phyloP scores from a whole-genome alignment of 768 basidiomycete genomes.

The Suillus cothurnatus region DNA sequence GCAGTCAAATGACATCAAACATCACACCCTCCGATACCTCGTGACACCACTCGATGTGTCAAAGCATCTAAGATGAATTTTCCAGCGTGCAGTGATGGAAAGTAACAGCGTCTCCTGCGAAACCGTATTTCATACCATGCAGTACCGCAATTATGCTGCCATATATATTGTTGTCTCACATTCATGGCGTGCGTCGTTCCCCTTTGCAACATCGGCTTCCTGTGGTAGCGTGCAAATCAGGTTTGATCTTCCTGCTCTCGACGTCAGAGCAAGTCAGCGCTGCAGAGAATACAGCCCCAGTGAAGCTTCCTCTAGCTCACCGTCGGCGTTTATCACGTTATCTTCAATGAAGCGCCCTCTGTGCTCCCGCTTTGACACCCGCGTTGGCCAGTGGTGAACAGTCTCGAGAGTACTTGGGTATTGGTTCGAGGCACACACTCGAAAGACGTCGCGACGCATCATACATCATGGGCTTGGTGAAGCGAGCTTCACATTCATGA shows the following conservation, averaged over 20 bases:
- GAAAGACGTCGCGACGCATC: not conserved
- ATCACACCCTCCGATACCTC: not conserved
- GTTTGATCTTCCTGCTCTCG: conserved; percentile 1
- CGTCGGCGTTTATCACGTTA: not conserved
- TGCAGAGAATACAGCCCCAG: not conserved
- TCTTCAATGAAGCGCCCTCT: not conserved
- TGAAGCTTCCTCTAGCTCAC: not conserved
- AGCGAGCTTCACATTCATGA: not conserved
- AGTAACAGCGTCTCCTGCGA: not conserved
- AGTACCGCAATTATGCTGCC: not conserved
- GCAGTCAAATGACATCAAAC: not conserved
- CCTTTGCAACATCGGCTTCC: not conserved
- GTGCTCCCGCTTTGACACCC: not conserved
- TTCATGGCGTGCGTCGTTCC: not conserved
- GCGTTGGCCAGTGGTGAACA: not conserved
- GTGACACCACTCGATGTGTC: not conserved
- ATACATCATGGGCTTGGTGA: not conserved
- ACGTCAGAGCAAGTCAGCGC: not conserved
- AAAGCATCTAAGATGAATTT: not conserved
- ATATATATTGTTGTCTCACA: conserved; percentile 1
- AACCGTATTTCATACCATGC: not conserved
- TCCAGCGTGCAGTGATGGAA: not conserved
- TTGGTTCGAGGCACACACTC: not conserved
- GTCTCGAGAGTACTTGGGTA: not conserved
- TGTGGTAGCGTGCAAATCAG: not conserved